Evolutionary conservation across 805 yeast genomes (phyloP), one percentile per base, ranked within the genome.

Genomic region (Zygosaccharomyces siamensis): DNA sequence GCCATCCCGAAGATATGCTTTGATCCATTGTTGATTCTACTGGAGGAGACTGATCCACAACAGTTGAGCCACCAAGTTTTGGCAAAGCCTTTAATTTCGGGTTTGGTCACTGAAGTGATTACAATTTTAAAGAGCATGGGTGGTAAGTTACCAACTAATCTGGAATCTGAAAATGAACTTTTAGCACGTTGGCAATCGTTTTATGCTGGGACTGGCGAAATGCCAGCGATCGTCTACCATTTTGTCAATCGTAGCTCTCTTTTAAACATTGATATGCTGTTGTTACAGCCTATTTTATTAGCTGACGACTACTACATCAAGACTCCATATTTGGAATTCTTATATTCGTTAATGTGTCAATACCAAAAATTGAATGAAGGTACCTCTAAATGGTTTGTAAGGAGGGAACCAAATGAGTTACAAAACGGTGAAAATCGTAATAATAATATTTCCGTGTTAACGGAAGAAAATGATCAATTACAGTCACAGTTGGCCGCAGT

Each of bases 271-370:
- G 97, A 90, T 69, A 73, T 89, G 61, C 71, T 89, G 38, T 70
- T 90, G 46, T 75, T 90, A 52, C 95, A 89, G 62, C 95, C 96
- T 4, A 90, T 90, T 45, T 71, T 90, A 47, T 72, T 89, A 49
- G 96, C 93, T n/a, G 96, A 89, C 69, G 96, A 89, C 63, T 79
- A 79, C 62, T 83, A 84, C 43, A 82, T 89, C 47, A 84, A 85
- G 63, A 88, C 97, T 0, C 97, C 97, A 2, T 90, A 90, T 64
- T 73, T 90, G 64, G 97, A 90, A 69, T 87, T 87, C 57, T 70
- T 88, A 49, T 90, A 88, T 63, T 89, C 96, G 2, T 77, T 82
- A 46, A 71, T 85, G 72, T 81, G 86, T 54, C 90, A 85, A 63
- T 76, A 72, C 46, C 75, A 72, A 47, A 75, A 72, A 50, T 68